These are phyloP conservation scores for Phytophthora aleatoria DNA, from an alignment of 352 stramenopile species.

Conservation along the genomic window DNA sequence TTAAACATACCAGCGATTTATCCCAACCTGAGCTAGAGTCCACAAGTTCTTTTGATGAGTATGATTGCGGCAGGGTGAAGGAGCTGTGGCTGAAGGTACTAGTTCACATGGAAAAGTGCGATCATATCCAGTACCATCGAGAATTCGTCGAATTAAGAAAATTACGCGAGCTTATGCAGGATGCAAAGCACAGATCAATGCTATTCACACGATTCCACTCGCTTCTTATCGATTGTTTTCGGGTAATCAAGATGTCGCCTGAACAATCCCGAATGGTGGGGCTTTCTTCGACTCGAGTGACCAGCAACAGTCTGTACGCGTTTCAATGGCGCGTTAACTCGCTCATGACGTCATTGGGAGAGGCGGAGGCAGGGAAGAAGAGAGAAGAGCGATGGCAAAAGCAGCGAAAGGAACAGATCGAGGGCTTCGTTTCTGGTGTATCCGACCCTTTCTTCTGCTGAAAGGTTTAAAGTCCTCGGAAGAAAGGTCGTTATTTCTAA, in stretches of 20 bases:
- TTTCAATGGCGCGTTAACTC: conserved; percentile 9
- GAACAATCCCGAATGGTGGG: conserved; percentile 7
- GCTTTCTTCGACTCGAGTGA: conserved; percentile 6
- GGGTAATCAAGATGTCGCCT: conserved; percentile 3
- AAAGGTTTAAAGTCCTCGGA: conserved; percentile 3
- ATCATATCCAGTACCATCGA: background rate
- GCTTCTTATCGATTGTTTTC: conserved; percentile 9
- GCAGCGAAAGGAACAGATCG: conserved; percentile 1
- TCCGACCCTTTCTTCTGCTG: conserved; percentile 4
- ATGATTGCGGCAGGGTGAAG: background rate
- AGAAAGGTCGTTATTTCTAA: too few species aligned
- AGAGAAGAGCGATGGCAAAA: background rate
- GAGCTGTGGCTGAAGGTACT: background rate
- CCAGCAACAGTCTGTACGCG: conserved; percentile 2
- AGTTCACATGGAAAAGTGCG: background rate
- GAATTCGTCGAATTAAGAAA: background rate
- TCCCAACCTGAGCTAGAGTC: background rate
- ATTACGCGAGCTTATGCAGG: background rate
- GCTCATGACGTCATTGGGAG: background rate
- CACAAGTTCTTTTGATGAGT: background rate
- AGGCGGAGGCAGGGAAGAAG: background rate
- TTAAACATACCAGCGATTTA: background rate
- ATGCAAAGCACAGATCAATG: background rate
- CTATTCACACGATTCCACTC: conserved; percentile 1
- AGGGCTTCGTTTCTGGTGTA: background rate